Evolutionary conservation across 805 yeast genomes (phyloP).

Genomic region (Saturnispora galanensis): DNA sequence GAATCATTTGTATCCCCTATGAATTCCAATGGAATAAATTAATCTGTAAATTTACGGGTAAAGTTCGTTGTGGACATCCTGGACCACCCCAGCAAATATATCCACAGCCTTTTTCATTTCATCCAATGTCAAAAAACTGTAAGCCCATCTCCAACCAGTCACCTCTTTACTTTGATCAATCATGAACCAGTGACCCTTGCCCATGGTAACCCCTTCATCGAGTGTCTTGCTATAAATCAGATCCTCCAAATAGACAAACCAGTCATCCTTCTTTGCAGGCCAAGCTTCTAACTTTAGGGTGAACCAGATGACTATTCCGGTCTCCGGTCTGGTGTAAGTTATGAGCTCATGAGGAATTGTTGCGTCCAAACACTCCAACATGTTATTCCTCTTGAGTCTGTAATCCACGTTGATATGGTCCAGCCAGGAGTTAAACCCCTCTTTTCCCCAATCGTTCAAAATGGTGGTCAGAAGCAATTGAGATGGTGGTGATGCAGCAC

Average conservation of each 20-base stretch:
- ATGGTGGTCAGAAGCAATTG: slow-evolving; percentile 51
- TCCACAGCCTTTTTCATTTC: slow-evolving; percentile 20
- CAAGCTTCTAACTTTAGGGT: slow-evolving; percentile 32
- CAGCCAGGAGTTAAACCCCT: slow-evolving; percentile 69
- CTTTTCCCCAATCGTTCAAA: slow-evolving; percentile 46
- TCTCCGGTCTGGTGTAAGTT: slow-evolving; percentile 32
- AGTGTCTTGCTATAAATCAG: slow-evolving; percentile 17
- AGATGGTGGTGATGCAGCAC: slow-evolving; percentile 67
- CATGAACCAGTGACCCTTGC: slow-evolving; percentile 29
- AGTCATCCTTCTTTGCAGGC: slow-evolving; percentile 29
- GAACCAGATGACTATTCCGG: slow-evolving; percentile 37
- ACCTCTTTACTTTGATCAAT: slow-evolving; percentile 14
- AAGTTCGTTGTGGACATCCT: no score
- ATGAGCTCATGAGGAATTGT: slow-evolving; percentile 37
- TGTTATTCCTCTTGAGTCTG: slow-evolving; percentile 49
- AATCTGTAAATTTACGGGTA: no score
- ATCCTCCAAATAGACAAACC: slow-evolving; percentile 26
- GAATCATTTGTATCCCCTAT: no score
- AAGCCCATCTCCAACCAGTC: slow-evolving; percentile 27
- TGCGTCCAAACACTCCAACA: slow-evolving; percentile 41
- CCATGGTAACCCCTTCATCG: slow-evolving; percentile 21
- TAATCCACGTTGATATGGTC: slow-evolving; percentile 51
- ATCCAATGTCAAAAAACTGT: slow-evolving; percentile 21
- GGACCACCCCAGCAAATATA: slow-evolving; percentile 15
- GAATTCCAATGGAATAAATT: no score